Evolutionary conservation across 2,329 filamentous ascomycete genomes (phyloP), one percentile per base, ranked within the genome.

Genomic region (Calonectria ilicicola): DNA sequence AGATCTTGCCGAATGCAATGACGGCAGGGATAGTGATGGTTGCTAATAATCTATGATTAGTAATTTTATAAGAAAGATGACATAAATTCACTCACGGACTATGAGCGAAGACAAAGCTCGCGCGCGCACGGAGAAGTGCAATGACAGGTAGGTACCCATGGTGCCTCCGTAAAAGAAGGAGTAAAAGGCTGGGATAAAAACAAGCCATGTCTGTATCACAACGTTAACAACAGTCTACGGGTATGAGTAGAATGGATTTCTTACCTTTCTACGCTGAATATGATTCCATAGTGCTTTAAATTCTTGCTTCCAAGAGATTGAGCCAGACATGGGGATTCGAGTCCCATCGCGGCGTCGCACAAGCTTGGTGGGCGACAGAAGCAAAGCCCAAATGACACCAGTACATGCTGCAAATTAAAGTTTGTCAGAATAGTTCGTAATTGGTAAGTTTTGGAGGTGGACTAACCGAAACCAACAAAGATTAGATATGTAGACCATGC

Each of bases 141-240:
- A 70, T 5, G 80, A 79, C 8, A 83, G 75, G 65, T 83, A 83
- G 2, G 82, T 84, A 2, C 82, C 82, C 81, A 83, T 80, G 1
- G 81, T 83, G 32, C 82, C 83, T 32, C 83, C 82, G 23, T 82
- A 84, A 76, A 84, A 84, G 77, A 84, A 84, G 2, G 82, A 83
- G 75, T 83, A 84, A 71, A 84, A 83, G 1, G 81, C 78, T 0
- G 82, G 82, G 10, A 83, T 69, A 58, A 82, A 80, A 47, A 83
- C 77, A 5, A 83, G 81, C 81, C 70, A 72, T 14, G 79, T 82
- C 81, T 82, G 27, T n/a, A 10, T 40, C 14, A 17, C 26, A 64
- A 9, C 14, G 69, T 72, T 14, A 72, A 47, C 8, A 5, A 29
- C 6, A 10, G 1, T 35, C 8, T 21, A 2, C 14, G 40, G 49